phyloP scores from a whole-genome alignment of 306 rosid species.

The Casuarina equisetifolia region DNA sequence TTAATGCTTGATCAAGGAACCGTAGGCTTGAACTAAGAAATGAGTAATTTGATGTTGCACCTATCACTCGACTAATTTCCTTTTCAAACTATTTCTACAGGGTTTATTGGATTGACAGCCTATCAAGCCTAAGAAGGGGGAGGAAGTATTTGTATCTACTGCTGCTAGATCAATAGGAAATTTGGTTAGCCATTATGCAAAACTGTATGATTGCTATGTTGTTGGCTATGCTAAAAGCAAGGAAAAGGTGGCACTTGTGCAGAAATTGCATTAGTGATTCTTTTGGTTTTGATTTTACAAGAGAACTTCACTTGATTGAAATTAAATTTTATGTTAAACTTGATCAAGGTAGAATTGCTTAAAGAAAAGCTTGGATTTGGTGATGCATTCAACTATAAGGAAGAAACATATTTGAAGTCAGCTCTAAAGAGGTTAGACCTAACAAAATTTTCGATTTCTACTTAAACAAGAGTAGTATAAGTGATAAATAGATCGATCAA shows the following conservation, averaged over 20 bases:
- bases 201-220: constrained; percentile 71
- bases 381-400: constrained; percentile 83
- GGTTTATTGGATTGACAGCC: constrained; percentile 65
- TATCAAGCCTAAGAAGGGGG: constrained; percentile 65
- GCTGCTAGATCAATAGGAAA: constrained; percentile 68
- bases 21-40: background rate
- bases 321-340: background rate
- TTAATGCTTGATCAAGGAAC: too few relatives aligned
- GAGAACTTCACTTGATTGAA: background rate
- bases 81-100: constrained; percentile 20
- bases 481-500: too few relatives aligned
- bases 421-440: constrained; percentile 48
- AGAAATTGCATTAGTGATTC: background rate
- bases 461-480: too few relatives aligned
- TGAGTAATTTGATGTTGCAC: background rate
- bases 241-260: constrained; percentile 49
- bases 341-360: constrained; percentile 52
- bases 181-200: constrained; percentile 76
- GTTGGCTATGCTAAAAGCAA: constrained; percentile 71
- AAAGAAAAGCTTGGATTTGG: constrained; percentile 68
- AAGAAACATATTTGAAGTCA: constrained; percentile 59
- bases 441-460: background rate
- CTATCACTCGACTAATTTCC: background rate
- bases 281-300: background rate
- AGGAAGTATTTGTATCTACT: constrained; percentile 74